Base-by-base conservation (phyloP, 2,329 filamentous ascomycete genomes). In the Aspergillus ochraceoroseus region DNA sequence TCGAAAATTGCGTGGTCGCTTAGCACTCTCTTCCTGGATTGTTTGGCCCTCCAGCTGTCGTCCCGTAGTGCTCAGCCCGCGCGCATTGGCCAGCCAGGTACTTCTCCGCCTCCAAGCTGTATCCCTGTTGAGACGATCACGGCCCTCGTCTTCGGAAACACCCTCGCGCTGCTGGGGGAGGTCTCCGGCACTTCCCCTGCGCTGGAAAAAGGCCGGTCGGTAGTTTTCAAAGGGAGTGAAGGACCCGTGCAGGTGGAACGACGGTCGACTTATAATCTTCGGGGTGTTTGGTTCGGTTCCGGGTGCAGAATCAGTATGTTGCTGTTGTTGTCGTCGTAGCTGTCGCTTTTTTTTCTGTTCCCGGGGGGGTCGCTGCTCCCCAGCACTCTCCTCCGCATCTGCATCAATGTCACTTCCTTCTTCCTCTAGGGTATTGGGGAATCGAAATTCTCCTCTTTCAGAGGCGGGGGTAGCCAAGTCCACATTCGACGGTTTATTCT, bases 301-400 rank as follows among this genome's bases (percentile, higher is more conserved):
- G 45, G 63, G 73, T 46, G 59, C 80, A 64, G 57, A 73, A 55
- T 59, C 55, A n/a, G n/a, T n/a, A n/a, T n/a, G n/a, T 13, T 79
- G 76, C 61, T 44, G 41, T 19, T 67, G 75, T 71, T 59, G 76
- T 51, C 80, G 71, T 46, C 76, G 74, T 52, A 73, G 80, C 59
- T 77, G 79, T 49, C 79, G 76, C 62, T 48, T 47, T 62, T 75
- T 81, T 64, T 77, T 85, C 20, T 71, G 71, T 47, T n/a, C n/a
- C n/a, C 75, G 76, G 2, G 18, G 65, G 56, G 37, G 71, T 12
- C 68, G 67, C n/a, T 74, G 75, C 58, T 95, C 89, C 37, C 88
- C 87, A 0, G 82, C 85, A 30, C 87, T 94, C 59, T 92, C 87
- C 59, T 94, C 89, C 1, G 83, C 86, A 61, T 92, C 87, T 1